Percentiles rank a stretch among this genome's conserved stretches.
Evolutionary conservation across 208 protist species (phyloP).

Genomic region (Wallacemonas collosoma): DNA sequence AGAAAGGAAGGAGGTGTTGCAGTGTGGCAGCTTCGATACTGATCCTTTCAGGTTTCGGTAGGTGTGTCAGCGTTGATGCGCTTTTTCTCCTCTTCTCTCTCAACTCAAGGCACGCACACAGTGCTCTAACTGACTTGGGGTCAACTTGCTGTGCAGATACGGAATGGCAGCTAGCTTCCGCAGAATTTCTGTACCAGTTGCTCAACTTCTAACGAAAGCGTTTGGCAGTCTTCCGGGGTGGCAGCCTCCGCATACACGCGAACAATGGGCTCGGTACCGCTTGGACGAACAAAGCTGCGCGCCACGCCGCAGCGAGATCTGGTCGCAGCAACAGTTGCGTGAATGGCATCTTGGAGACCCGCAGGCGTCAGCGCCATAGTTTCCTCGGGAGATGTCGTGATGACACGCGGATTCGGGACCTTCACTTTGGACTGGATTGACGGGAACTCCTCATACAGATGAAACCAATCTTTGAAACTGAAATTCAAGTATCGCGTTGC

Average conservation of each 20-base stretch:
- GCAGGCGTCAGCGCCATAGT: slow-evolving; percentile 46
- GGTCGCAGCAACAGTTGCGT: slow-evolving; percentile 51
- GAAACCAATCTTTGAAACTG: slow-evolving; percentile 45
- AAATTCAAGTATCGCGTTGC: slow-evolving; percentile 46
- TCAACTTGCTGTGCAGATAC: no score
- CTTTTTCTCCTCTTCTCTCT: not conserved
- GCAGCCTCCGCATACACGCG: slow-evolving; percentile 87
- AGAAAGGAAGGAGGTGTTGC: not conserved
- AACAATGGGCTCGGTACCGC: slow-evolving; percentile 95
- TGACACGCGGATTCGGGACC: slow-evolving; percentile 46
- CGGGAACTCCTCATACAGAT: slow-evolving; percentile 65
- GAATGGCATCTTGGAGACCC: slow-evolving; percentile 84
- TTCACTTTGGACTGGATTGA: slow-evolving; percentile 59
- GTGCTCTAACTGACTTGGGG: no score
- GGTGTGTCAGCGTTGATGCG: not conserved
- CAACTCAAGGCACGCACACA: no score
- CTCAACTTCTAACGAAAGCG: slow-evolving; percentile 35
- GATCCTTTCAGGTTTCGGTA: no score
- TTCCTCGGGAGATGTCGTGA: slow-evolving; percentile 82
- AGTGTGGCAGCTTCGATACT: not conserved
- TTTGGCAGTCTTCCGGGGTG: slow-evolving; percentile 29
- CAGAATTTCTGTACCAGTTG: slow-evolving; percentile 49
- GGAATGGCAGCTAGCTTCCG: not conserved
- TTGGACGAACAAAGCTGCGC: slow-evolving; percentile 92
- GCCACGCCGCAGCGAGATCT: slow-evolving; percentile 18